A percentile compares a stretch with the other conserved stretches of the same genome.
Conservation (phyloP, 177 flowering plant species). For the Tripterygium wilfordii region DNA sequence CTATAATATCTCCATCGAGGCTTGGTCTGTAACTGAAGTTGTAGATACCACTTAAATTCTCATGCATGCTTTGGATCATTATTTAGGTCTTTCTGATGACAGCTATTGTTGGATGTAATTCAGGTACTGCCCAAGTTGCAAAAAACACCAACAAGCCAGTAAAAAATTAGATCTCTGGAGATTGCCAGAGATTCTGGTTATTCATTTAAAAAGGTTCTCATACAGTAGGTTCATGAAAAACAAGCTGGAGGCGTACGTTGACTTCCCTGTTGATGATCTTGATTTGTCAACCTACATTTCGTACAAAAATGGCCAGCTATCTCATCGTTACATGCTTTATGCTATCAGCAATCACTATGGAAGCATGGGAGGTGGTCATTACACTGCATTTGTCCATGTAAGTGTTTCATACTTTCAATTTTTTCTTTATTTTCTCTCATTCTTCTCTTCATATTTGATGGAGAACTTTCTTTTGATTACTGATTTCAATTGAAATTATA, state of each 20-base stretch:
- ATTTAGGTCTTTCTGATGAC: conserved; percentile 2
- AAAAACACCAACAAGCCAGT: conserved; percentile 82
- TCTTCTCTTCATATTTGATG: no score
- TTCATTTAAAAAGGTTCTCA: conserved; percentile 91
- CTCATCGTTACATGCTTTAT: conserved; percentile 65
- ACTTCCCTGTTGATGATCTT: conserved; percentile 78
- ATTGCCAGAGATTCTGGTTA: conserved; percentile 84
- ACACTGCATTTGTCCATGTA: conserved; percentile 88
- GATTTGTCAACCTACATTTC: conserved; percentile 69
- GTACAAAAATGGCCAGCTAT: conserved; percentile 27
- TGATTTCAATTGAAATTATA: no score
- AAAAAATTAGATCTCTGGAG: conserved; percentile 98
- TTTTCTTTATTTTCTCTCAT: neutral
- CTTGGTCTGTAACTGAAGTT: no score
- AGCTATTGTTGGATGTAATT: neutral
- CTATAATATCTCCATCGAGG: no score
- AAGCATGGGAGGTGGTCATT: conserved; percentile 96
- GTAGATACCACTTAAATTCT: no score
- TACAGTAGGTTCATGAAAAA: conserved; percentile 74
- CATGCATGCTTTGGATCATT: neutral
- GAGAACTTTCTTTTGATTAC: no score
- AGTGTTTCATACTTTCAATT: conserved; percentile 27
- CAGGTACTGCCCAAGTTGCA: conserved; percentile 95
- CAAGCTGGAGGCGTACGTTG: conserved; percentile 83
- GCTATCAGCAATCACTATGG: conserved; percentile 95